Conservation (phyloP, 192 early-diverging fungal species). For the Podila verticillata region DNA sequence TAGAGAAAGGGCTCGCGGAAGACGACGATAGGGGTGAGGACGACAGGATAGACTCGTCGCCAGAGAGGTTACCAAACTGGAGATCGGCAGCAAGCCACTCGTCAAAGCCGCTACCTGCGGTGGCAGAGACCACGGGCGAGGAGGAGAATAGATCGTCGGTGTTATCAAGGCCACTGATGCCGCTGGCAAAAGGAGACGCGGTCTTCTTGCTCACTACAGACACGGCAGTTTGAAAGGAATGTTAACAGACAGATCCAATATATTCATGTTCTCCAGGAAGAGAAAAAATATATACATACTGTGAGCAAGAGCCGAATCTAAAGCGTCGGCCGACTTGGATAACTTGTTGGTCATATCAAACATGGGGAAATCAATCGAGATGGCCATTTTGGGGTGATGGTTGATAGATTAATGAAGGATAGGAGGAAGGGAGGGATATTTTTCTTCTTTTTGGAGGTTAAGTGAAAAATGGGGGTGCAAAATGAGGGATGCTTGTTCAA, state of each 20-base stretch:
- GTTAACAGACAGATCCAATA: not conserved
- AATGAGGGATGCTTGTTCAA: not conserved
- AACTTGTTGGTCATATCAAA: constrained; percentile 44
- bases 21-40: not conserved
- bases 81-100: constrained; percentile 48
- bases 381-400: constrained; percentile 19
- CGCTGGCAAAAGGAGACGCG: not conserved
- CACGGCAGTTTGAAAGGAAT: not conserved
- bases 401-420: not conserved
- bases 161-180: not conserved
- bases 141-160: constrained; percentile 12
- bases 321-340: constrained; percentile 43
- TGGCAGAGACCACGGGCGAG: constrained; percentile 5
- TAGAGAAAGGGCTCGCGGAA: constrained; percentile 41
- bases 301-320: constrained; percentile 49
- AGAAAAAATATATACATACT: constrained; percentile 16
- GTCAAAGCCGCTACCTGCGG: constrained; percentile 37
- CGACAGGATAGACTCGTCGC: constrained; percentile 30
- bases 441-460: not conserved
- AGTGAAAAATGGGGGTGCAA: not conserved
- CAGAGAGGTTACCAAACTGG: constrained; percentile 24
- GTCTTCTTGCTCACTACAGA: constrained; percentile 35
- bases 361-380: constrained; percentile 49
- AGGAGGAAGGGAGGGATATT: not conserved
- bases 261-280: not conserved